phyloP scores from a whole-genome alignment of 257 asterid genomes.

The Solanum dulcamara region DNA sequence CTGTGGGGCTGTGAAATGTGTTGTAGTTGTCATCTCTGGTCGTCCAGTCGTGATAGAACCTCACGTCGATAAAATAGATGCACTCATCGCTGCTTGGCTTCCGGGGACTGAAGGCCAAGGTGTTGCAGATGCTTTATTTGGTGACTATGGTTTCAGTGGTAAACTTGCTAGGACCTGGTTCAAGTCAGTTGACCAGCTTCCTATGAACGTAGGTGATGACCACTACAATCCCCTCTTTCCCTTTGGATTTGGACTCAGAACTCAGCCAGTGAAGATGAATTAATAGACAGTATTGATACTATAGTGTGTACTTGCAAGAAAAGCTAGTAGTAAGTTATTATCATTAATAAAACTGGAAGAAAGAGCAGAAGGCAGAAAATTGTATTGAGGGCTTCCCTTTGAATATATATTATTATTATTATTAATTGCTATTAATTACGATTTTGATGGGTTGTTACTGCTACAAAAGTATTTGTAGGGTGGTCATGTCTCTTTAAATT shows the following conservation, averaged over 20 bases:
- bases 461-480: too few relatives aligned
- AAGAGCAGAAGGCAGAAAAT: too few relatives aligned
- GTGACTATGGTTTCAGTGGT: background rate
- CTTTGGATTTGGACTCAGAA: slow-evolving; percentile 4
- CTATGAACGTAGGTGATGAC: slow-evolving; percentile 5
- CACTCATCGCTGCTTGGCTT: slow-evolving; percentile 1
- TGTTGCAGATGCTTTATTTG: background rate
- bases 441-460: background rate
- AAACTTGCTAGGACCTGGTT: background rate
- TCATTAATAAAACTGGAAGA: background rate
- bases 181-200: background rate
- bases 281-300: background rate
- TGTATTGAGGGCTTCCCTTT: too few relatives aligned
- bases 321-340: background rate
- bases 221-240: slow-evolving; percentile 4
- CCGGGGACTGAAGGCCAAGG: slow-evolving; percentile 5
- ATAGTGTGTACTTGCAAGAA: too few relatives aligned
- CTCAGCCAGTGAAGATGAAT: background rate
- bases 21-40: background rate
- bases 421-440: background rate
- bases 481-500: too few relatives aligned
- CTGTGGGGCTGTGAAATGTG: background rate
- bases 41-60: slow-evolving; percentile 1
- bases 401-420: background rate
- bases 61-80: background rate